Evolutionary conservation across 2,329 filamentous ascomycete genomes (phyloP), one percentile per base, ranked within the genome.

Genomic region (Cryphonectria radicalis): DNA sequence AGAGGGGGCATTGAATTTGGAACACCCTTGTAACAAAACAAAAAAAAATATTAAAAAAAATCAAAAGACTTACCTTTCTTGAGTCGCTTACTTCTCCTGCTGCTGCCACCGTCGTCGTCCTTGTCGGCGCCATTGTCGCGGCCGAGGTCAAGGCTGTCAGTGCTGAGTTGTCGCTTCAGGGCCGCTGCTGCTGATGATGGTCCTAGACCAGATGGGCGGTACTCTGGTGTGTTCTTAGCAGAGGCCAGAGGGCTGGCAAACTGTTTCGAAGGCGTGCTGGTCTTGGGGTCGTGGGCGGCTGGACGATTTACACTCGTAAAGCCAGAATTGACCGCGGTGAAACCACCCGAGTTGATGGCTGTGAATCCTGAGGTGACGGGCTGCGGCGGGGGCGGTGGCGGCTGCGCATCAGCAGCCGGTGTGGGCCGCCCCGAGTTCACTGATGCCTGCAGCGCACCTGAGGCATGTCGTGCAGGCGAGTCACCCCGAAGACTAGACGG

Each of bases 31-130:
- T 14, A 11, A 28, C 37, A 42, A 35, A n/a, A n/a, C n/a, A n/a
- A 60, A 60, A 32, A 68, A 67, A 19, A 67, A 65, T 43, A 74
- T 28, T 22, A 68, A 22, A 11, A 43, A 65, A 11, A 35, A 7
- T n/a, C n/a, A 50, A 50, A 63, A 11, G 62, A 81, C 87, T 78
- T 85, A 92, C 91, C 91, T 86, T 97, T 97, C 81, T 96, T 97
- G 17, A 97, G 86, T 60, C 96, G 90, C 83, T 99, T 99, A 81
- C 95, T 98, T 71, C 95, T 91, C 73, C 96, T 89, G 74, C 92
- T 89, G 74, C 92, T 69, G 73, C 88, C 88, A 75, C 84, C 85
- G 66, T 94, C 92, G 1, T 94, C 91, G 13, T 89, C 88, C 46
- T 83, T 85, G 60, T 86, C 84, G 14, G 78, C 78, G 4, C 82